A percentile compares a stretch with the other conserved stretches of the same genome.
Evolutionary conservation across 352 stramenopile genomes (phyloP).

Genomic region (Globisporangium splendens): DNA sequence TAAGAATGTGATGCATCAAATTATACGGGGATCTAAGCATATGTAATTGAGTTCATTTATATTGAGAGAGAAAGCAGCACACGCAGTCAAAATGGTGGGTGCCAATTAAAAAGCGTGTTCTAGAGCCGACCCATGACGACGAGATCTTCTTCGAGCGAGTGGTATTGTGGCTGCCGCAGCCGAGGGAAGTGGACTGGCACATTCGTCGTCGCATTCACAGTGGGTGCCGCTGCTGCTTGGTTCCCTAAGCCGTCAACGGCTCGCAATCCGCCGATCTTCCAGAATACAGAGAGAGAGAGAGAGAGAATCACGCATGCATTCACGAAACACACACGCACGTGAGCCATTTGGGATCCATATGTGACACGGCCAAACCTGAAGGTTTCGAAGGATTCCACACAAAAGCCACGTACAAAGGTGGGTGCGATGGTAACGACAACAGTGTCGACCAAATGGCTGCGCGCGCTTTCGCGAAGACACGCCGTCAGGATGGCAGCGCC

Average conservation of each 20-base stretch:
- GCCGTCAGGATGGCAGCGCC: slow-evolving; percentile 71
- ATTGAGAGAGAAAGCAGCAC: too few species aligned
- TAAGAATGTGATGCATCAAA: too few species aligned
- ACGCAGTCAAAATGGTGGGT: not conserved
- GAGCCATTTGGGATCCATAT: not conserved
- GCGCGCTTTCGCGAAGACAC: slow-evolving; percentile 42
- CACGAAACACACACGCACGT: not conserved
- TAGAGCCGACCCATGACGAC: slow-evolving; percentile 17
- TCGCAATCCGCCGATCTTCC: slow-evolving; percentile 57
- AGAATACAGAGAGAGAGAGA: slow-evolving; percentile 6
- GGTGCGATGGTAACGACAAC: slow-evolving; percentile 79
- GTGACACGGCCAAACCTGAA: not conserved
- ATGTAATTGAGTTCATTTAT: too few species aligned
- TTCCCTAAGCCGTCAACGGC: slow-evolving; percentile 26
- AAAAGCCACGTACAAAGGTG: slow-evolving; percentile 55
- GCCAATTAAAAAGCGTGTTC: not conserved
- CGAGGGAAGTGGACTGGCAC: slow-evolving; percentile 9
- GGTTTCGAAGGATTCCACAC: slow-evolving; percentile 1
- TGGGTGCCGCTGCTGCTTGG: slow-evolving; percentile 4
- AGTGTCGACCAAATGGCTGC: slow-evolving; percentile 49
- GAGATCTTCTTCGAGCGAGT: slow-evolving; percentile 18
- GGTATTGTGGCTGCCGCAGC: slow-evolving; percentile 16
- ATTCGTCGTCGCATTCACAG: not conserved
- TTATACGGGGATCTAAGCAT: too few species aligned
- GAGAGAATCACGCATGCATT: not conserved